These are phyloP conservation scores for Bonia amplexicaulis DNA, from an alignment of 176 grass and related monocot species.

Conservation along the genomic window DNA sequence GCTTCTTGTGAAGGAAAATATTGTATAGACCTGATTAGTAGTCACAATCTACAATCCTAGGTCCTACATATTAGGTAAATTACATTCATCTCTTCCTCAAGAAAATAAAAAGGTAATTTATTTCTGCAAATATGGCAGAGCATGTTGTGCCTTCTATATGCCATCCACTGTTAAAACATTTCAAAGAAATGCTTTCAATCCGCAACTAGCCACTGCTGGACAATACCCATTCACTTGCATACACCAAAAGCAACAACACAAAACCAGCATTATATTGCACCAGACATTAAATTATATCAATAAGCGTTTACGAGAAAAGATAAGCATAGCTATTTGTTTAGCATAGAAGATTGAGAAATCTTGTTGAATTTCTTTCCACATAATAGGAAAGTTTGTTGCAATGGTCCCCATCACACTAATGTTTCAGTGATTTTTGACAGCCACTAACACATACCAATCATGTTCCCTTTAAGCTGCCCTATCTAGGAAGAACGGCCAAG, in stretches of 20 bases:
- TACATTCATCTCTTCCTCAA: background rate
- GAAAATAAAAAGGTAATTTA: background rate
- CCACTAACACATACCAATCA: background rate
- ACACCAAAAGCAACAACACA: background rate
- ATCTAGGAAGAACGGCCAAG: background rate
- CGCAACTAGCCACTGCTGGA: background rate
- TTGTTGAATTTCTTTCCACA: background rate
- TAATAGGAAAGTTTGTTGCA: background rate
- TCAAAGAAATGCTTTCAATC: background rate
- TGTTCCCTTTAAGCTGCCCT: background rate
- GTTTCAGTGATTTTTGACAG: background rate
- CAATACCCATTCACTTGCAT: background rate
- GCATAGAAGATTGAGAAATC: background rate
- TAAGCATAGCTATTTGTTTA: background rate
- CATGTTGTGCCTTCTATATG: background rate
- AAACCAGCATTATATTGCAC: background rate
- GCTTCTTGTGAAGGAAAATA: background rate
- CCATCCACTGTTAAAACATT: background rate
- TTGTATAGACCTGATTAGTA: background rate
- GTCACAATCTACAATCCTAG: background rate
- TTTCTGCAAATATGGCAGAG: background rate
- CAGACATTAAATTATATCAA: background rate
- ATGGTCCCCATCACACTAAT: background rate
- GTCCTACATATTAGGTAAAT: background rate
- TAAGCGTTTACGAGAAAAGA: background rate